Evolutionary conservation across 768 basidiomycete genomes (phyloP).

Genomic region (Russula virescens): DNA sequence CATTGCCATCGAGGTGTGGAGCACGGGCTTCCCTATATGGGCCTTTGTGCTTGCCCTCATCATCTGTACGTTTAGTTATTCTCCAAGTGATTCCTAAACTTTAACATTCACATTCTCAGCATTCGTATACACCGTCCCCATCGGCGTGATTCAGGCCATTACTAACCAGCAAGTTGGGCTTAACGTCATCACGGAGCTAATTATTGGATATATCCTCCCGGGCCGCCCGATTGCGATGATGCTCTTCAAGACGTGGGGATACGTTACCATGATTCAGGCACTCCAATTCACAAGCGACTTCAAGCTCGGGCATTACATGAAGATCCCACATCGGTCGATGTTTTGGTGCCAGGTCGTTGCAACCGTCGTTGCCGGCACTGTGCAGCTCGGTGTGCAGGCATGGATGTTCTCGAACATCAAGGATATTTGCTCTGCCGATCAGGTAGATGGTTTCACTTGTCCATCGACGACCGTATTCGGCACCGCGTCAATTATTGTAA

Average conservation of each 20-base stretch:
- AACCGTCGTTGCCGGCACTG: conserved; percentile 61
- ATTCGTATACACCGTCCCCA: conserved; percentile 44
- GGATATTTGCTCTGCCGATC: conserved; percentile 48
- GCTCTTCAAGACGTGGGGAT: conserved; percentile 84
- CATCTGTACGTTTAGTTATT: conserved; percentile 37
- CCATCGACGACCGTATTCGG: conserved; percentile 68
- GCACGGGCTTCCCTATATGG: conserved; percentile 67
- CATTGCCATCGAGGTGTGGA: conserved; percentile 67
- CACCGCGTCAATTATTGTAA: conserved; percentile 72
- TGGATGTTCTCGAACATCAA: conserved; percentile 73
- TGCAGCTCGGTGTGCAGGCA: conserved; percentile 67
- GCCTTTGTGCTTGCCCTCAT: conserved; percentile 66
- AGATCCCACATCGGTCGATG: conserved; percentile 68
- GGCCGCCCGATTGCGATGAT: conserved; percentile 77
- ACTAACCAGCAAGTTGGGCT: conserved; percentile 76
- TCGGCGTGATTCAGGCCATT: conserved; percentile 61
- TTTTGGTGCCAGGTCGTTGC: conserved; percentile 67
- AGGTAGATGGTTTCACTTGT: conserved; percentile 64
- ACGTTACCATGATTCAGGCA: conserved; percentile 65
- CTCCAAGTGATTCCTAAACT: neutral
- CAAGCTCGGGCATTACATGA: conserved; percentile 70
- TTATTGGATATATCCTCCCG: conserved; percentile 74
- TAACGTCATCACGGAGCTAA: conserved; percentile 75
- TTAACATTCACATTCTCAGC: conserved; percentile 21
- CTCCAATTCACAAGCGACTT: conserved; percentile 67